Base-by-base conservation (phyloP, 2,329 filamentous ascomycete genomes). In the Fusarium haematococcum region DNA sequence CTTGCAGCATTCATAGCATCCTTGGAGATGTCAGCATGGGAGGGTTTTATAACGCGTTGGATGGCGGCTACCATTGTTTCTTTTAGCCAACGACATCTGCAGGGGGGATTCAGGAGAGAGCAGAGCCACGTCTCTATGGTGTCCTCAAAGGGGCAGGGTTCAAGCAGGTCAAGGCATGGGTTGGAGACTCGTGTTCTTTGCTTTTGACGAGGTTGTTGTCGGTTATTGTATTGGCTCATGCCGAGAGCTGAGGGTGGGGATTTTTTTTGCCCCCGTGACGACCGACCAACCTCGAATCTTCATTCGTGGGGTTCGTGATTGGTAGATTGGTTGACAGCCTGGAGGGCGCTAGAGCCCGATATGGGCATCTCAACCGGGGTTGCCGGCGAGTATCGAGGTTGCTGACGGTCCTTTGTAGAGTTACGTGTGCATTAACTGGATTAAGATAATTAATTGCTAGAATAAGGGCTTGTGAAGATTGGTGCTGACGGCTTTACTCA, bases 1-100 rank as follows among this genome's bases (percentile, higher is more conserved):
- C 60, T 76, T 80, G 59, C 78, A 81, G 70, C 84, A 85, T 71
- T 85, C 81, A 41, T 82, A 80, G 59, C 84, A 85, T 23, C 84
- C 81, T 81, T 32, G 11, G 25, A 37, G 63, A 33, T 30, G 48
- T 68, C 13, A 66, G 50, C 25, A 16, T 20, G 20, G 33, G 45
- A 13, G n/a, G 8, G 18, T 32, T 23, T n/a, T 41, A 11, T 20
- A 16, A 10, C 11, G 30, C 23, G 11, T n/a, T 63, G 18, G 23
- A 23, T 7, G n/a, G 23, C 8, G 10, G 45, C 45, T 65, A 79
- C 78, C 78, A 56, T 79, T 75, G 30, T 79, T 79, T 48, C 77
- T 70, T 63, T 77, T 78, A 59, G 78, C 78, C 39, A 79, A 69
- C n/a, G 78, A 79, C 77, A 79, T 79, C 23, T 35, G 58, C 37